These are phyloP conservation scores for Verticillium isaacii DNA, from an alignment of 2,329 filamentous ascomycete species.

Conservation along the genomic window DNA sequence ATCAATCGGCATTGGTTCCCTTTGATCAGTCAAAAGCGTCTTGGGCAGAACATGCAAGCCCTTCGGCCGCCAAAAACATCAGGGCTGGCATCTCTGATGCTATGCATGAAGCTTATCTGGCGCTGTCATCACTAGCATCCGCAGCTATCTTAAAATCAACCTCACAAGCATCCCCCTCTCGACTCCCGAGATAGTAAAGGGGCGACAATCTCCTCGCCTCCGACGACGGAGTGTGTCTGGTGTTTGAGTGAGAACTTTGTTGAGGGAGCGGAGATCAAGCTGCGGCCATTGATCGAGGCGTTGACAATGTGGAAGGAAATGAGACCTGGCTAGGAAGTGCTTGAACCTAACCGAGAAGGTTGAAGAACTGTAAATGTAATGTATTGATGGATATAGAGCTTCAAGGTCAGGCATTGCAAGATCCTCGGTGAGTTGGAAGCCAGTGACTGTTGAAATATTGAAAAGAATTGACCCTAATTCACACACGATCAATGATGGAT, in stretches of 20 bases:
- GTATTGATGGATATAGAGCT: no score
- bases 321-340: neutral
- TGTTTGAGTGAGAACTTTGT: slow-evolving; percentile 14
- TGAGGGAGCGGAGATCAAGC: neutral
- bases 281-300: neutral
- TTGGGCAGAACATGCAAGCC: neutral
- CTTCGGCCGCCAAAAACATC: neutral
- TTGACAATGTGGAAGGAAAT: neutral
- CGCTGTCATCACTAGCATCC: neutral
- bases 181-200: slow-evolving; percentile 17
- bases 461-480: no score
- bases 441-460: no score
- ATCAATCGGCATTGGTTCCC: neutral
- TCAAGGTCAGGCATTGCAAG: no score
- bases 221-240: slow-evolving; percentile 17
- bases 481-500: no score
- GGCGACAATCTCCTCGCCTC: slow-evolving; percentile 21
- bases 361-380: neutral
- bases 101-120: neutral
- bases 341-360: neutral
- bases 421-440: no score
- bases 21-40: neutral
- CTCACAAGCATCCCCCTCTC: neutral
- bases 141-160: neutral
- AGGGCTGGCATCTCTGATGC: neutral